A percentile compares a stretch with the other conserved stretches of the same genome.
Evolutionary conservation across 306 rosid genomes (phyloP).

Genomic region (Vigna radiata): DNA sequence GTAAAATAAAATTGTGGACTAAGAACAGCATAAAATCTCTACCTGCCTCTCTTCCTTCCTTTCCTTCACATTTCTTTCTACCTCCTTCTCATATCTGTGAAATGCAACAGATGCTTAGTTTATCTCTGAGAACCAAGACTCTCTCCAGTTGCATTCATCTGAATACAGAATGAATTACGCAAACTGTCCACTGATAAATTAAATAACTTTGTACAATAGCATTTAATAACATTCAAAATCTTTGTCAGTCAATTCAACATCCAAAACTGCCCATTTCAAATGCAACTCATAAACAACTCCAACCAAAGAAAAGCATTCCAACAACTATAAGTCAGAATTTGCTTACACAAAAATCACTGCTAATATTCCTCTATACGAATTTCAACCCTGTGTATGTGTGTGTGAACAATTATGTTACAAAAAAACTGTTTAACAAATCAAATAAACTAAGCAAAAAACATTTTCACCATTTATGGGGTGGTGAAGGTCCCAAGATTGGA

Average conservation of each 20-base stretch:
- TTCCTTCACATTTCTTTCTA: no score
- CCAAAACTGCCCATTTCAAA: constrained; percentile 35
- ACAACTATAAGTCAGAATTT: constrained; percentile 34
- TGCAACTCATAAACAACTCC: constrained; percentile 20
- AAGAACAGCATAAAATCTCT: no score
- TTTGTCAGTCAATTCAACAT: not conserved
- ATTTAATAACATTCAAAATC: constrained; percentile 36
- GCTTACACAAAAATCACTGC: constrained; percentile 21
- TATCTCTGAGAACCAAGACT: not conserved
- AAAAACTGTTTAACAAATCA: constrained; percentile 6
- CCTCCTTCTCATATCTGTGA: not conserved
- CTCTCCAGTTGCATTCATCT: not conserved
- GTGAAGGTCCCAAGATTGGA: constrained; percentile 69
- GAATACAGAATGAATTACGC: not conserved
- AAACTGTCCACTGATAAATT: not conserved
- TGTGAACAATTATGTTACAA: constrained; percentile 29
- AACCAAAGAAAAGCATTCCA: constrained; percentile 7
- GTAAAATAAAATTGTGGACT: no score
- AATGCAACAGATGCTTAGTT: not conserved
- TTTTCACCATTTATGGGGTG: constrained; percentile 8
- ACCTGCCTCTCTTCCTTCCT: not conserved
- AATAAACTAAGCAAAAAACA: not conserved
- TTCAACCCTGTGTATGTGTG: constrained; percentile 35
- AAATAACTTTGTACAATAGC: constrained; percentile 10
- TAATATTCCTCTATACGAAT: constrained; percentile 37